phyloP scores from a whole-genome alignment of 2,329 filamentous ascomycete species.

The Chaetomiaceae sp. region DNA sequence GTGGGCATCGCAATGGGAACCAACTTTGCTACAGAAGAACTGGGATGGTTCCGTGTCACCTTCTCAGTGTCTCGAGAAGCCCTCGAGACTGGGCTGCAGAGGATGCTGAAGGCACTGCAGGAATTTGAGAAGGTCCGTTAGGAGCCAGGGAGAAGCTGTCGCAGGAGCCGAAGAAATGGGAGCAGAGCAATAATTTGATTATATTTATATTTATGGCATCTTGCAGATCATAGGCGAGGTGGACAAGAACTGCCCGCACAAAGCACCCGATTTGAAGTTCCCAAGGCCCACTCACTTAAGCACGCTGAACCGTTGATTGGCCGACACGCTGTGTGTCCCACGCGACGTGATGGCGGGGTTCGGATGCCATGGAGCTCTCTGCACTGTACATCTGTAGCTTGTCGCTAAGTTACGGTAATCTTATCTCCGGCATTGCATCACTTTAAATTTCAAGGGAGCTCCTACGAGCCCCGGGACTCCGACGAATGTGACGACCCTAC shows the following conservation, averaged over 20 bases:
- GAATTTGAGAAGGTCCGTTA: constrained; percentile 2
- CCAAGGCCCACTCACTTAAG: neutral
- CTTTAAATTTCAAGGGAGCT: constrained; percentile 1
- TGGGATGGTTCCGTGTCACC: constrained; percentile 27
- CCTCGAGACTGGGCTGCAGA: constrained; percentile 20
- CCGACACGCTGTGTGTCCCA: neutral
- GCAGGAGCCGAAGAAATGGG: no score
- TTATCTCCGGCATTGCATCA: constrained; percentile 25
- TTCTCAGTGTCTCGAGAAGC: constrained; percentile 21
- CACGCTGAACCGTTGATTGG: neutral
- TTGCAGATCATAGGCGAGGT: no score
- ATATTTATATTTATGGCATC: no score
- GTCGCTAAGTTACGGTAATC: constrained; percentile 3
- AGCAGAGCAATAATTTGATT: no score
- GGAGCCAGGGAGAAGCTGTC: no score
- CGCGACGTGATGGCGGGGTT: constrained; percentile 18
- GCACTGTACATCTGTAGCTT: no score
- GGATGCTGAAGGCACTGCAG: constrained; percentile 15
- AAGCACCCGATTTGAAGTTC: no score
- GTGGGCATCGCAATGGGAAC: constrained; percentile 21
- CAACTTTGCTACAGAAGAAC: constrained; percentile 23
- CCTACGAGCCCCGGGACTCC: neutral
- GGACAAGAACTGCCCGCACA: no score
- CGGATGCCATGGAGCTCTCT: neutral
- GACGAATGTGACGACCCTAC: constrained; percentile 19